phyloP scores from a whole-genome alignment of 2,329 filamentous ascomycete genomes.

The Calonectria hongkongensis region DNA sequence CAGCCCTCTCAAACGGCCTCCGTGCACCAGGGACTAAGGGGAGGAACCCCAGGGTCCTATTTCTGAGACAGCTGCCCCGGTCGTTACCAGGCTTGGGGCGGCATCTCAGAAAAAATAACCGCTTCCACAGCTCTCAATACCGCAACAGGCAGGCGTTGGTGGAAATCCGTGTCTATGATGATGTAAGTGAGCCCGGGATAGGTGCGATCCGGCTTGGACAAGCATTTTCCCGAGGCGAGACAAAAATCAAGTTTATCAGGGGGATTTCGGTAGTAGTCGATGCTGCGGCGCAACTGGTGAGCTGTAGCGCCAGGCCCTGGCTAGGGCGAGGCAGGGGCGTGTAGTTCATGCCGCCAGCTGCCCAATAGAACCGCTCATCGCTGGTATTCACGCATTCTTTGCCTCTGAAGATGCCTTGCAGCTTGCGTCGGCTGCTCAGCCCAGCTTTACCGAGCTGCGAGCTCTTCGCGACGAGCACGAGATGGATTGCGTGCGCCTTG shows the following conservation, averaged over 20 bases:
- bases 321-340: slow-evolving; percentile 44
- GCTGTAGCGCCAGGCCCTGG: slow-evolving; percentile 37
- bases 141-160: slow-evolving; percentile 45
- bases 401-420: slow-evolving; percentile 43
- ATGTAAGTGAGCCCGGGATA: slow-evolving; percentile 37
- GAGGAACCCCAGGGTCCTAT: slow-evolving; percentile 48
- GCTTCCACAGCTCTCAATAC: slow-evolving; percentile 45
- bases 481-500: slow-evolving; percentile 41
- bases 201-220: slow-evolving; percentile 32
- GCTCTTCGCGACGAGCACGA: slow-evolving; percentile 38
- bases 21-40: slow-evolving; percentile 36
- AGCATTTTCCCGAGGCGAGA: slow-evolving; percentile 37
- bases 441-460: slow-evolving; percentile 41
- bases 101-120: slow-evolving; percentile 52
- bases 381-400: slow-evolving; percentile 36
- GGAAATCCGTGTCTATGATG: slow-evolving; percentile 38
- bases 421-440: slow-evolving; percentile 38
- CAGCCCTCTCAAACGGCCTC: slow-evolving; percentile 41
- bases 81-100: slow-evolving; percentile 43
- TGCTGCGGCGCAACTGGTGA: slow-evolving; percentile 38
- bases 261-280: slow-evolving; percentile 18
- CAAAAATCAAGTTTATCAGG: slow-evolving; percentile 28
- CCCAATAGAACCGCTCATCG: slow-evolving; percentile 35
- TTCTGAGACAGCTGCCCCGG: slow-evolving; percentile 51
- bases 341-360: slow-evolving; percentile 47